phyloP scores from a whole-genome alignment of 2,329 filamentous ascomycete genomes.

The Epichloe elymi region DNA sequence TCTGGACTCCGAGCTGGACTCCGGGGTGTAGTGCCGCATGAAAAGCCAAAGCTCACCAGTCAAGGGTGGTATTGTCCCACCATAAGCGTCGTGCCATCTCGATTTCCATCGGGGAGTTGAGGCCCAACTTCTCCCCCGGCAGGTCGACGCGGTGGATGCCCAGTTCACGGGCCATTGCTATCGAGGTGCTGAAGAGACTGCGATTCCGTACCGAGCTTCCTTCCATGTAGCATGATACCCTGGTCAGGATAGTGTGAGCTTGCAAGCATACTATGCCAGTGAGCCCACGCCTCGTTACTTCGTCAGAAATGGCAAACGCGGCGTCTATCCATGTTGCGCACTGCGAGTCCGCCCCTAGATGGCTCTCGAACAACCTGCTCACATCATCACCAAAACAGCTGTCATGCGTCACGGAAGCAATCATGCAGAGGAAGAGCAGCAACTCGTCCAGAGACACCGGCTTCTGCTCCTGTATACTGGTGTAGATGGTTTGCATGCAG shows the following conservation, averaged over 20 bases:
- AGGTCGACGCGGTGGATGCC: slow-evolving; percentile 3
- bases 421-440: slow-evolving; percentile 1
- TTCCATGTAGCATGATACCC: slow-evolving; percentile 3
- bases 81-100: slow-evolving; percentile 3
- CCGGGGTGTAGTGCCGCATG: background rate
- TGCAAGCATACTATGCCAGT: slow-evolving; percentile 2
- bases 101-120: background rate
- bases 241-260: slow-evolving; percentile 1
- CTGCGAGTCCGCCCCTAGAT: slow-evolving; percentile 1
- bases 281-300: slow-evolving; percentile 1
- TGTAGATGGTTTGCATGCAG: slow-evolving; percentile 4
- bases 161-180: slow-evolving; percentile 5
- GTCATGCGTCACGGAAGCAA: slow-evolving; percentile 1
- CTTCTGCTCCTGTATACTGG: background rate
- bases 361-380: slow-evolving; percentile 1
- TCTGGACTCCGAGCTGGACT: background rate
- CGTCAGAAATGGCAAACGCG: slow-evolving; percentile 1
- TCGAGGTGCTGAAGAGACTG: slow-evolving; percentile 1
- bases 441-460: background rate
- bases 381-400: background rate
- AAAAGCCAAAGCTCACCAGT: slow-evolving; percentile 1
- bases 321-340: slow-evolving; percentile 3
- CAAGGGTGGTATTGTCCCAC: slow-evolving; percentile 3
- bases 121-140: background rate
- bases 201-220: slow-evolving; percentile 4